Percentiles rank a stretch among this genome's conserved stretches.
phyloP scores from a whole-genome alignment of 306 rosid genomes.

The Vigna trinervia region DNA sequence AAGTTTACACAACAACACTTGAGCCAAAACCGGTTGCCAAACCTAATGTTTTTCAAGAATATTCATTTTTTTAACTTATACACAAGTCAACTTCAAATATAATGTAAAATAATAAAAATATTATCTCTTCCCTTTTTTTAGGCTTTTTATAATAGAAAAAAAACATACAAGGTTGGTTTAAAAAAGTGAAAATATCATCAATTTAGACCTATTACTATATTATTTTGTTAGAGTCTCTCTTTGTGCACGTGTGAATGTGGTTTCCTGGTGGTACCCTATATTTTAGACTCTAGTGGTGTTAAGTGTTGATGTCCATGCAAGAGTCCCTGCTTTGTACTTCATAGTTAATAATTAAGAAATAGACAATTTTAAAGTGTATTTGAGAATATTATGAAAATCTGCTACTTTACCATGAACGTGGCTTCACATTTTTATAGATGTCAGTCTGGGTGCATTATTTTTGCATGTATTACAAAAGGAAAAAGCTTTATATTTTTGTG shows the following conservation, averaged over 20 bases:
- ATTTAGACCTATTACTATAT: background rate
- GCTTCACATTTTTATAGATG: constrained; percentile 15
- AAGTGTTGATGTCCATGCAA: too few species aligned
- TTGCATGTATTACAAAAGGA: constrained; percentile 26
- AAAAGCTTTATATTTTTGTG: background rate
- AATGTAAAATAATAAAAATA: too few species aligned
- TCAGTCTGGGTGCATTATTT: constrained; percentile 14
- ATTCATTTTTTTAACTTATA: background rate
- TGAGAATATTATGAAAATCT: background rate
- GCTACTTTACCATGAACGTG: background rate
- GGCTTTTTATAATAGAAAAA: background rate
- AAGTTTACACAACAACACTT: too few species aligned
- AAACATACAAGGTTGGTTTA: too few species aligned
- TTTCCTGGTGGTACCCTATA: too few species aligned
- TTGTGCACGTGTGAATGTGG: background rate
- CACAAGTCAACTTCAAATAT: background rate
- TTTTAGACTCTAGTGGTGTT: too few species aligned
- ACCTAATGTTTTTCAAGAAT: too few species aligned
- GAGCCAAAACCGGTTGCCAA: too few species aligned
- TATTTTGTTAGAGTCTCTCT: background rate
- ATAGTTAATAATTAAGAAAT: background rate
- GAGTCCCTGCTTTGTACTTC: background rate
- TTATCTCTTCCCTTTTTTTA: too few species aligned
- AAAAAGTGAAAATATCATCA: background rate
- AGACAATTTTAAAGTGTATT: background rate